Percentiles rank a stretch among this genome's conserved stretches.
These are phyloP conservation scores for Termitomyces sp. DNA, from an alignment of 768 basidiomycete species.

Conservation along the genomic window DNA sequence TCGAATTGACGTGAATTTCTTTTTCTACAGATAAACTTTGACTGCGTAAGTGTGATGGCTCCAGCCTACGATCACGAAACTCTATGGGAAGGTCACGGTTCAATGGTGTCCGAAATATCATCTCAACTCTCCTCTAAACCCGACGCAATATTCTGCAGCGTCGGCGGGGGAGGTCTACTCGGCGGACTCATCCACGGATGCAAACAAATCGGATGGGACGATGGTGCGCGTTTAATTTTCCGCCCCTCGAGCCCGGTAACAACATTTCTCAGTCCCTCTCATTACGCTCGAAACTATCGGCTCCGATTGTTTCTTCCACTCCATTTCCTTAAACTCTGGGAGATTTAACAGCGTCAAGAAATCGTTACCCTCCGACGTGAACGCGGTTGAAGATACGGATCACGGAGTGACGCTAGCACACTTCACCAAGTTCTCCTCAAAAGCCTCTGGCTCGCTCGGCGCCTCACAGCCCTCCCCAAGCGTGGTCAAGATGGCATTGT, in stretches of 20 bases:
- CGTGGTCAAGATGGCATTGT: constrained; percentile 60
- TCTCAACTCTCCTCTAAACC: constrained; percentile 50
- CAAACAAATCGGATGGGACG: constrained; percentile 56
- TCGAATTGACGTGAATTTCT: constrained; percentile 2
- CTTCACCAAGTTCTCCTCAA: constrained; percentile 52
- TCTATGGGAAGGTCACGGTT: constrained; percentile 75
- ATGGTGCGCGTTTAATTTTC: constrained; percentile 38
- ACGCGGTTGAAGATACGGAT: constrained; percentile 30
- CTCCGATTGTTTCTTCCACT: constrained; percentile 69
- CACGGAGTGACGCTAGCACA: constrained; percentile 51
- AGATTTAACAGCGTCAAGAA: constrained; percentile 25
- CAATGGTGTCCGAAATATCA: constrained; percentile 61
- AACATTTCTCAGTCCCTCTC: constrained; percentile 42
- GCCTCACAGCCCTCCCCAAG: constrained; percentile 59
- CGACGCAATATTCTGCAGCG: constrained; percentile 71
- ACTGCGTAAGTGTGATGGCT: constrained; percentile 48
- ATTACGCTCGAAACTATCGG: constrained; percentile 68
- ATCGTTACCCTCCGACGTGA: constrained; percentile 34
- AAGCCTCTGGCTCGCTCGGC: constrained; percentile 64
- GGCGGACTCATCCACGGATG: constrained; percentile 72
- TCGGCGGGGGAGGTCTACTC: constrained; percentile 69
- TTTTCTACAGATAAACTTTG: background rate
- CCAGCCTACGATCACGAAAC: constrained; percentile 67
- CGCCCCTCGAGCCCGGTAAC: background rate
- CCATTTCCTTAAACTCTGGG: constrained; percentile 52